Conservation (phyloP, 768 basidiomycete genomes). For the Artomyces pyxidatus region DNA sequence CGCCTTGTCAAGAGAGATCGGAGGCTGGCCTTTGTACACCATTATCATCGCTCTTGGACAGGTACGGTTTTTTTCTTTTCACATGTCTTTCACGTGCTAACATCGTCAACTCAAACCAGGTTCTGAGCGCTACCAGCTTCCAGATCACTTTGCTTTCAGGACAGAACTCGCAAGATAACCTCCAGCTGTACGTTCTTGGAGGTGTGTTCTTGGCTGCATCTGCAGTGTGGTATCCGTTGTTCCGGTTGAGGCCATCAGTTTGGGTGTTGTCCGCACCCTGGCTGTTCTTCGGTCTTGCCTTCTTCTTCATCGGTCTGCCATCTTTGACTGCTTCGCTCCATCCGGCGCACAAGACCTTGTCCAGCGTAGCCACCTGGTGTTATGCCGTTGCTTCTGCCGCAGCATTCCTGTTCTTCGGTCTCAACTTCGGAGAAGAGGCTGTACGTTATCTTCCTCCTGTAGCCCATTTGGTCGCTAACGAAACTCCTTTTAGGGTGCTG, state of each 20-base stretch:
- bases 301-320: slow-evolving; percentile 87
- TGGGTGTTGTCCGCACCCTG: slow-evolving; percentile 83
- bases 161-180: slow-evolving; percentile 69
- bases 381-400: slow-evolving; percentile 93
- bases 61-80: slow-evolving; percentile 29
- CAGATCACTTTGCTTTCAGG: slow-evolving; percentile 89
- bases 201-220: slow-evolving; percentile 82
- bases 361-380: slow-evolving; percentile 79
- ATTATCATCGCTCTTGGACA: slow-evolving; percentile 84
- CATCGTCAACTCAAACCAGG: slow-evolving; percentile 34
- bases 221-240: slow-evolving; percentile 83
- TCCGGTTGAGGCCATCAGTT: slow-evolving; percentile 81
- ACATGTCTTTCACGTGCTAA: background rate
- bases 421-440: slow-evolving; percentile 97
- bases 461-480: slow-evolving; percentile 7
- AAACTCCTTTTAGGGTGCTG: slow-evolving; percentile 57
- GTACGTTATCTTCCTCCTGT: slow-evolving; percentile 30
- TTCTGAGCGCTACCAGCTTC: slow-evolving; percentile 89
- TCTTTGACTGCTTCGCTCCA: slow-evolving; percentile 56
- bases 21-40: slow-evolving; percentile 87
- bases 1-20: slow-evolving; percentile 69
- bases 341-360: slow-evolving; percentile 54
- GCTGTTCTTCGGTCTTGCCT: slow-evolving; percentile 86
- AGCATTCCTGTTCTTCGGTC: slow-evolving; percentile 87
- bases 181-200: slow-evolving; percentile 88